Evolutionary conservation across 208 protist genomes (phyloP).

Genomic region (Trichomonas gallinae): DNA sequence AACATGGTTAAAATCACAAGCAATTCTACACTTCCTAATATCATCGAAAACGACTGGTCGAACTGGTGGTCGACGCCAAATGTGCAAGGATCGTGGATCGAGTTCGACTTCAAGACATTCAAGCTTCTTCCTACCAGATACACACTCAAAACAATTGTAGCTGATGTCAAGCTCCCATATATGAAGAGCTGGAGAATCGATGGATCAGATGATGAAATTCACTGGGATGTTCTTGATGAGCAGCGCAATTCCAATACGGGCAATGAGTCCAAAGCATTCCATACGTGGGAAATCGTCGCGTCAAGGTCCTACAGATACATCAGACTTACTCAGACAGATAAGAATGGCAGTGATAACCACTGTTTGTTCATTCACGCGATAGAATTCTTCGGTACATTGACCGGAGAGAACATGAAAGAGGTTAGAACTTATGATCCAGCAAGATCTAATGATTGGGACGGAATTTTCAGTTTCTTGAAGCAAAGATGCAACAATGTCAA

Average conservation of each 20-base stretch:
- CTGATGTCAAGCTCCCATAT: neutral
- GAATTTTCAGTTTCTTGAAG: neutral
- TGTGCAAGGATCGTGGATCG: neutral
- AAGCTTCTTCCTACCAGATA: neutral
- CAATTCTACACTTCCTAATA: neutral
- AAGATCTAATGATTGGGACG: neutral
- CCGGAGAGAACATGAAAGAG: neutral
- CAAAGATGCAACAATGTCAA: neutral
- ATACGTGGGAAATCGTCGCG: neutral
- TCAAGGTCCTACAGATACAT: neutral
- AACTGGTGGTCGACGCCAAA: neutral
- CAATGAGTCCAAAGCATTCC: neutral
- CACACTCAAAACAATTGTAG: neutral
- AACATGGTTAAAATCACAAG: neutral
- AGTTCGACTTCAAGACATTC: neutral
- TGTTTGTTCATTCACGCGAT: neutral
- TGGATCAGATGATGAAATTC: neutral
- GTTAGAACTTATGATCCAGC: neutral
- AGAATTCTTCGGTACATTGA: neutral
- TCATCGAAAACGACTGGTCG: neutral
- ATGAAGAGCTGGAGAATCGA: neutral
- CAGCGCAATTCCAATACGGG: neutral
- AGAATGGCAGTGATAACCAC: neutral
- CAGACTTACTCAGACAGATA: neutral
- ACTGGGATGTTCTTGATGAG: neutral